phyloP scores from a whole-genome alignment of 495 filamentous ascomycete genomes.

The Parathielavia appendiculata region DNA sequence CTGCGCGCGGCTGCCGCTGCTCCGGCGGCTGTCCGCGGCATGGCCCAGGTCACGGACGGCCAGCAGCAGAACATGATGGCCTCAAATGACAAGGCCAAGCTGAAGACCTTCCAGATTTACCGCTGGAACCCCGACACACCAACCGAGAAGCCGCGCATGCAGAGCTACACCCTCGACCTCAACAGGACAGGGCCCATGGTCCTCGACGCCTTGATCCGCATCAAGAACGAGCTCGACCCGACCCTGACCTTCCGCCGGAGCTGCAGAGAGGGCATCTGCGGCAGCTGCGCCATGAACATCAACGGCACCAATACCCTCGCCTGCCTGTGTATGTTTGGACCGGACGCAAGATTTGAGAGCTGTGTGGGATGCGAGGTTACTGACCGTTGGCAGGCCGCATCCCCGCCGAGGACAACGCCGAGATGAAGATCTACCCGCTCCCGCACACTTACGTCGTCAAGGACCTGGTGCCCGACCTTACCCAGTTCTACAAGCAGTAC shows the following conservation, averaged over 20 bases:
- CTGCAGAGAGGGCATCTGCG: constrained; percentile 97
- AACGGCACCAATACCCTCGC: constrained; percentile 95
- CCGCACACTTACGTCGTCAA: constrained; percentile 99
- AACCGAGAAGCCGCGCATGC: constrained; percentile 87
- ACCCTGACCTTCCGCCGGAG: constrained; percentile 92
- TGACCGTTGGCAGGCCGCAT: constrained; percentile 72
- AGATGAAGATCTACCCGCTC: constrained; percentile 94
- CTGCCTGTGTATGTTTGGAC: constrained; percentile 77
- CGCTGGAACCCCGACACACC: constrained; percentile 95
- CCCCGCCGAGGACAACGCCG: constrained; percentile 69
- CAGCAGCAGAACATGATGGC: constrained; percentile 22
- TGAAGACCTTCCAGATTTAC: constrained; percentile 98
- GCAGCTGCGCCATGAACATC: constrained; percentile 99
- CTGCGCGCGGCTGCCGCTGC: constrained; percentile 39
- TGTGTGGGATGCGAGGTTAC: not conserved
- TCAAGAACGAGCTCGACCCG: constrained; percentile 98
- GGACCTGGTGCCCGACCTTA: constrained; percentile 95
- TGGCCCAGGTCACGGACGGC: constrained; percentile 46
- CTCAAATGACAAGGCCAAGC: constrained; percentile 49
- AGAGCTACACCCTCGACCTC: constrained; percentile 85
- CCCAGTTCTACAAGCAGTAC: constrained; percentile 99
- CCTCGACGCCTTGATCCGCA: constrained; percentile 89
- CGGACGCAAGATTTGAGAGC: not conserved
- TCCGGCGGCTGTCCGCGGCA: constrained; percentile 39
- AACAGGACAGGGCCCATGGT: constrained; percentile 99